These are phyloP conservation scores for Picochlorum costavermella DNA, from an alignment of 139 green algal species.

Conservation along the genomic window DNA sequence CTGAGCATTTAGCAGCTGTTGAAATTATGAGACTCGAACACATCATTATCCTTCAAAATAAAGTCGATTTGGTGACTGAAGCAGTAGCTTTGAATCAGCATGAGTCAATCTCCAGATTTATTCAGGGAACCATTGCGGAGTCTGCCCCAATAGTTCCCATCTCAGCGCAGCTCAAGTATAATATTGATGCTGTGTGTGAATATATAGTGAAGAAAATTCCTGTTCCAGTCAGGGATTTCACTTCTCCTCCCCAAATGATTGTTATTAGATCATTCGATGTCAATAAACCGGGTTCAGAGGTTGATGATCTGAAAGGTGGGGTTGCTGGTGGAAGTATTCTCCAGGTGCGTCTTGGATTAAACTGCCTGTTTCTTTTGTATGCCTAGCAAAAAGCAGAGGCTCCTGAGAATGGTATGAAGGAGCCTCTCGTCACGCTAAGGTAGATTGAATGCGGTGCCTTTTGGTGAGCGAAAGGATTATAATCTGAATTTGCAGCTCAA, in stretches of 20 bases:
- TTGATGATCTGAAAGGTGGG: slow-evolving; percentile 94
- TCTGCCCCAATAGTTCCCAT: slow-evolving; percentile 94
- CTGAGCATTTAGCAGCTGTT: slow-evolving; percentile 93
- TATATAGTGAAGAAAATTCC: slow-evolving; percentile 95
- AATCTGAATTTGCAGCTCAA: slow-evolving; percentile 27
- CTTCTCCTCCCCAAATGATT: slow-evolving; percentile 95
- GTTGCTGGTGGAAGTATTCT: slow-evolving; percentile 95
- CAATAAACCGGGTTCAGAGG: slow-evolving; percentile 95
- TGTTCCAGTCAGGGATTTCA: slow-evolving; percentile 87
- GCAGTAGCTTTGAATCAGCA: slow-evolving; percentile 83
- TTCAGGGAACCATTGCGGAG: slow-evolving; percentile 92
- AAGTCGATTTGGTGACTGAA: slow-evolving; percentile 91
- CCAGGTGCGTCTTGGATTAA: slow-evolving; percentile 45
- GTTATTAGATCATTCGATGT: slow-evolving; percentile 99
- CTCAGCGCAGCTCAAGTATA: slow-evolving; percentile 98
- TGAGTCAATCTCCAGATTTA: slow-evolving; percentile 90
- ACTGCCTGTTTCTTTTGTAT: not conserved
- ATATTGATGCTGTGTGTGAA: slow-evolving; percentile 98
- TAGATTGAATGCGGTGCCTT: slow-evolving; percentile 16
- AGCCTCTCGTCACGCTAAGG: slow-evolving; percentile 34
- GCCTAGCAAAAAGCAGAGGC: slow-evolving; percentile 37
- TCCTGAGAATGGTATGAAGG: slow-evolving; percentile 26
- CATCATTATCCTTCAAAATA: slow-evolving; percentile 90
- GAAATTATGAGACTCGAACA: slow-evolving; percentile 97
- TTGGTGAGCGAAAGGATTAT: slow-evolving; percentile 22